Conservation (phyloP, 2,329 filamentous ascomycete species). For the Fusarium solani-melongenae region DNA sequence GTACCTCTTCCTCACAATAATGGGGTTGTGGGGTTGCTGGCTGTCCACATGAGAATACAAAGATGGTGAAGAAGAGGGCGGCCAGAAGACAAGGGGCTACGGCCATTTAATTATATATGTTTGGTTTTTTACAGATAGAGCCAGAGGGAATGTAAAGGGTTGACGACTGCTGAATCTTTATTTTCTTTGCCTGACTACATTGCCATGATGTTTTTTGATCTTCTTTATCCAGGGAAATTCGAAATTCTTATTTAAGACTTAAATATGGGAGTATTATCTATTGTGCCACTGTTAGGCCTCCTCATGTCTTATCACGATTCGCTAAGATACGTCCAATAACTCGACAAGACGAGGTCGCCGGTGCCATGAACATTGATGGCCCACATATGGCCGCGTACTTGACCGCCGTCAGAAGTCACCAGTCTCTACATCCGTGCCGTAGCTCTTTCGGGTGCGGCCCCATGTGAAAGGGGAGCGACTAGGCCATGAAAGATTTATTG, state of each 20-base stretch:
- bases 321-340: not conserved
- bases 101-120: not conserved
- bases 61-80: not conserved
- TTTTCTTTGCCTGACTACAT: not conserved
- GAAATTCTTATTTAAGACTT: not conserved
- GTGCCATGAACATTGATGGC: too few relatives aligned
- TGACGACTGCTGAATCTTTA: not conserved
- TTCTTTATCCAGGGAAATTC: not conserved
- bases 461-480: too few relatives aligned
- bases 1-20: not conserved
- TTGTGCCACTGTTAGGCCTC: too few relatives aligned
- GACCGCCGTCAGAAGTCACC: too few relatives aligned
- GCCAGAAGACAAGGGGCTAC: not conserved
- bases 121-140: not conserved
- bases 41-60: not conserved
- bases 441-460: too few relatives aligned
- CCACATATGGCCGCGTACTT: too few relatives aligned
- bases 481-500: too few relatives aligned
- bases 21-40: not conserved
- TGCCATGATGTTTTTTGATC: not conserved
- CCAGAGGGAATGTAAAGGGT: not conserved
- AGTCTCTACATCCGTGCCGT: too few relatives aligned
- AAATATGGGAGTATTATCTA: not conserved
- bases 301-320: not conserved
- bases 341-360: too few relatives aligned